Conservation (phyloP, 2,329 filamentous ascomycete species). For the Dactylellina cionopaga region DNA sequence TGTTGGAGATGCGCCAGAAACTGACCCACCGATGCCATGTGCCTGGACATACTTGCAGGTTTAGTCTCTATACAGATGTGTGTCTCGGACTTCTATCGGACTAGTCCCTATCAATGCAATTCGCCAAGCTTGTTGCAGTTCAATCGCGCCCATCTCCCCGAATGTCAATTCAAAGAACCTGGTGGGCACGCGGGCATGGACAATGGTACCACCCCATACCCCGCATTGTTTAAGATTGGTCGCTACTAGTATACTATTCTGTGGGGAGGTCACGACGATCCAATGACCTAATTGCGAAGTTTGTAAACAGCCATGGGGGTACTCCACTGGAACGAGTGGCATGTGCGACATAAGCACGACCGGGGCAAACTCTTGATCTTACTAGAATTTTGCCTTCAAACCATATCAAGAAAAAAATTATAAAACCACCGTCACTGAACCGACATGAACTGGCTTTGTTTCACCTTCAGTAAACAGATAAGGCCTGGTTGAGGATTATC, state of each 20-base stretch:
- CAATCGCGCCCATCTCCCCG: not conserved
- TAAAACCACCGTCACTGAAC: constrained; percentile 2
- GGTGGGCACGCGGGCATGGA: not conserved
- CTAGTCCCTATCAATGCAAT: not conserved
- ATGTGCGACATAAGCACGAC: constrained; percentile 3
- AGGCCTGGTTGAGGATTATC: not conserved
- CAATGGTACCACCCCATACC: constrained; percentile 2
- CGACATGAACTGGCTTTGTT: not conserved
- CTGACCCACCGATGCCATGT: too few relatives aligned
- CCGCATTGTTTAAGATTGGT: not conserved
- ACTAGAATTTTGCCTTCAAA: too few relatives aligned
- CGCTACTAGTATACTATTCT: too few relatives aligned
- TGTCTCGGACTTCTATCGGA: constrained; percentile 1
- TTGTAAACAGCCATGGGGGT: not conserved
- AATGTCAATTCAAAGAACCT: not conserved
- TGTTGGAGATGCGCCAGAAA: too few relatives aligned
- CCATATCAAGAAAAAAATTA: too few relatives aligned
- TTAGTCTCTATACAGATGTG: not conserved
- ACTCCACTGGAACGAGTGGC: not conserved
- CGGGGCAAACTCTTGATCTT: not conserved
- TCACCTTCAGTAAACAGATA: not conserved
- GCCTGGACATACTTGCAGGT: not conserved
- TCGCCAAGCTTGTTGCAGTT: not conserved
- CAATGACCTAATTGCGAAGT: too few relatives aligned
- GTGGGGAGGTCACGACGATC: too few relatives aligned